Conservation (phyloP, 495 filamentous ascomycete genomes). For the Hyaloscypha finlandica region DNA sequence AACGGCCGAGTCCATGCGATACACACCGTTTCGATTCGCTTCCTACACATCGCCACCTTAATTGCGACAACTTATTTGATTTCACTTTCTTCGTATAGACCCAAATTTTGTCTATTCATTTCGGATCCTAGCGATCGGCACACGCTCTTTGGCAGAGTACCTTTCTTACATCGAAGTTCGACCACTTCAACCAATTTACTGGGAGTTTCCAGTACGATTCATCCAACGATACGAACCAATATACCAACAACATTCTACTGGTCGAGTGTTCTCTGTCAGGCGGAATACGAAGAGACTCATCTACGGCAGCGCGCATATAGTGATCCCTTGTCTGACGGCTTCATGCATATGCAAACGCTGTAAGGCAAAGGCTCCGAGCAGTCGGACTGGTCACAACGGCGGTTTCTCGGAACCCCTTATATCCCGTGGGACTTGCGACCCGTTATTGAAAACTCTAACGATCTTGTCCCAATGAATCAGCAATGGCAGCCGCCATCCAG, state of each 20-base stretch:
- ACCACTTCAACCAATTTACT: constrained; percentile 21
- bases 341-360: constrained; percentile 34
- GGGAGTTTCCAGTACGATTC: constrained; percentile 7
- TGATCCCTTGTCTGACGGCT: constrained; percentile 26
- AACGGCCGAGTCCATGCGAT: constrained; percentile 12
- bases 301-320: constrained; percentile 23
- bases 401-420: constrained; percentile 15
- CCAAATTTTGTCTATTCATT: constrained; percentile 25
- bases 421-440: constrained; percentile 3
- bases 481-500: constrained; percentile 25
- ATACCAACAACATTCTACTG: background rate
- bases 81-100: constrained; percentile 16
- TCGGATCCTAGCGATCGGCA: constrained; percentile 32
- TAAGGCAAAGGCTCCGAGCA: constrained; percentile 15
- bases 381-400: constrained; percentile 15
- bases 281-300: background rate
- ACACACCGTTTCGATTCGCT: constrained; percentile 8
- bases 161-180: constrained; percentile 27
- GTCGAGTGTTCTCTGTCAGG: background rate
- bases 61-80: constrained; percentile 14
- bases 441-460: background rate
- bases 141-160: constrained; percentile 28
- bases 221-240: constrained; percentile 3
- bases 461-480: constrained; percentile 25
- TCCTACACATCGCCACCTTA: constrained; percentile 16